These are phyloP conservation scores for Ambrosiella cleistominuta DNA, from an alignment of 2,329 filamentous ascomycete genomes.

Conservation along the genomic window DNA sequence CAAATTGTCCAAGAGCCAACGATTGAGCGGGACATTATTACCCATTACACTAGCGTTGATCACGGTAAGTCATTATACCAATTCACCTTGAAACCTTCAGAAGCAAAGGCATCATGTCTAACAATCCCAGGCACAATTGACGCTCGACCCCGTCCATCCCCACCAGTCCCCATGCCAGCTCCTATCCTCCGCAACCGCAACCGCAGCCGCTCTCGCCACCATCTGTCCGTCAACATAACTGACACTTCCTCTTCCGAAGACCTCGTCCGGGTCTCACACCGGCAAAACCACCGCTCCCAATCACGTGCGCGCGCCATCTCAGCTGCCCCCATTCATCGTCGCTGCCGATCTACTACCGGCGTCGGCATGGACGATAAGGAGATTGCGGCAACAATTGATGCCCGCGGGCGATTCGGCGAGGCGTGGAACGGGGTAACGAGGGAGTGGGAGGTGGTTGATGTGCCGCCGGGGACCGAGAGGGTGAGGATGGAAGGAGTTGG, in stretches of 20 bases:
- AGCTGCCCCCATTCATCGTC: constrained; percentile 23
- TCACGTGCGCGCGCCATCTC: constrained; percentile 18
- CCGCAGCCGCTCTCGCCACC: constrained; percentile 28
- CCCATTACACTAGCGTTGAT: constrained; percentile 72
- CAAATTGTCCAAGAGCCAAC: constrained; percentile 56
- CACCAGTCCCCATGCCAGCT: constrained; percentile 25
- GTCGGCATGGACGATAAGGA: constrained; percentile 47
- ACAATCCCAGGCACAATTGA: constrained; percentile 6
- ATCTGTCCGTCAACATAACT: constrained; percentile 41
- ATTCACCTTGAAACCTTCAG: background rate
- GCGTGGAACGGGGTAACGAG: constrained; percentile 56
- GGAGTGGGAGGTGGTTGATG: constrained; percentile 68
- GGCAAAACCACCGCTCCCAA: constrained; percentile 16
- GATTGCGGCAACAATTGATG: constrained; percentile 35
- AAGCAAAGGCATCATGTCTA: background rate
- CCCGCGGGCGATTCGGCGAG: constrained; percentile 39
- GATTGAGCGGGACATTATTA: constrained; percentile 77
- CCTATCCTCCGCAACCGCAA: constrained; percentile 14
- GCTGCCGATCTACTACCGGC: constrained; percentile 14
- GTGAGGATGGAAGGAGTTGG: constrained; percentile 69
- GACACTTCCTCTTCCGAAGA: background rate
- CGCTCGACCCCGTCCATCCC: constrained; percentile 27
- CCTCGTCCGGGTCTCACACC: background rate
- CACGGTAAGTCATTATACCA: constrained; percentile 43
- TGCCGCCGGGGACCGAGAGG: constrained; percentile 65